Evolutionary conservation across 1,284 basidiomycete genomes (phyloP).

Genomic region (Bondarzewia mesenterica): DNA sequence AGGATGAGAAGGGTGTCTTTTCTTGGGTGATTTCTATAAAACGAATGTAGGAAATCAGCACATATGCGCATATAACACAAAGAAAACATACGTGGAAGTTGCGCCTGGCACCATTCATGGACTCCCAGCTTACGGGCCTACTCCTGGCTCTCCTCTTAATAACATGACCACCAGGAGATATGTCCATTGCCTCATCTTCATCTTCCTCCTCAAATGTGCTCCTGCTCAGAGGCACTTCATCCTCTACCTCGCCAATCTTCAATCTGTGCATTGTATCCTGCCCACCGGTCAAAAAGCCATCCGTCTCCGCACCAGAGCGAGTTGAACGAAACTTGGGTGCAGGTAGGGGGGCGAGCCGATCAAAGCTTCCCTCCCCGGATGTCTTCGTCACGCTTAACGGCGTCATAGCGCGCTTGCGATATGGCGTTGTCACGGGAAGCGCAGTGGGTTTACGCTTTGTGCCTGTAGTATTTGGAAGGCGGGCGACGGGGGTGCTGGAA

Average conservation of each 20-base stretch:
- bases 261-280: conserved; percentile 59
- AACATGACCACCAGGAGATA: conserved; percentile 67
- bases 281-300: conserved; percentile 51
- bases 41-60: neutral
- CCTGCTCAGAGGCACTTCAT: conserved; percentile 44
- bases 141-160: conserved; percentile 63
- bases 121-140: conserved; percentile 57
- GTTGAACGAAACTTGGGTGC: conserved; percentile 55
- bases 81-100: conserved; percentile 22
- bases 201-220: conserved; percentile 31
- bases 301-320: conserved; percentile 54
- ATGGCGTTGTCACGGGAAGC: conserved; percentile 36
- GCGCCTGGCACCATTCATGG: conserved; percentile 41
- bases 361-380: conserved; percentile 28
- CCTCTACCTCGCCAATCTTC: conserved; percentile 48
- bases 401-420: conserved; percentile 22
- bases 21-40: conserved; percentile 5
- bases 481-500: conserved; percentile 7
- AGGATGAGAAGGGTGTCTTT: neutral
- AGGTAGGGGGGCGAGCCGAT: conserved; percentile 56
- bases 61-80: conserved; percentile 7
- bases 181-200: conserved; percentile 53
- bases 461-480: conserved; percentile 25
- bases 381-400: conserved; percentile 24
- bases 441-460: conserved; percentile 64